Evolutionary conservation across 2,329 filamentous ascomycete species (phyloP).

Genomic region (Colletotrichum cordylinicola): DNA sequence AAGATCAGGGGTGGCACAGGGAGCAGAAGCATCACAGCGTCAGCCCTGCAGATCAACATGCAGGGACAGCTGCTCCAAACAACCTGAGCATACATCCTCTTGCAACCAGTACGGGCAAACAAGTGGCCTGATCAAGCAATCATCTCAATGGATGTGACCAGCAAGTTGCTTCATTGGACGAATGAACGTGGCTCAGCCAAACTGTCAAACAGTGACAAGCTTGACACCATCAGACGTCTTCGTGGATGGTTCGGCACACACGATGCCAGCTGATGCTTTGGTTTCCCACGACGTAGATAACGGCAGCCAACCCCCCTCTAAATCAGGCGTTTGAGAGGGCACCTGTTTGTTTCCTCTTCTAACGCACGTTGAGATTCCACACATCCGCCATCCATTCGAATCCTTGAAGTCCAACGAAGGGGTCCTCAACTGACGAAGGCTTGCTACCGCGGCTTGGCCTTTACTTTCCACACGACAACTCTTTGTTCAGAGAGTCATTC

Average conservation of each 20-base stretch:
- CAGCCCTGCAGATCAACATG: background rate
- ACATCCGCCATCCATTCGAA: background rate
- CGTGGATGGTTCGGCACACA: background rate
- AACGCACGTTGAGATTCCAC: background rate
- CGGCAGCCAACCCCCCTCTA: background rate
- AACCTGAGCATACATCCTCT: background rate
- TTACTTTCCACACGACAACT: background rate
- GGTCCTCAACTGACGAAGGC: background rate
- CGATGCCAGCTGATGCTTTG: background rate
- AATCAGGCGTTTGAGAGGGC: background rate
- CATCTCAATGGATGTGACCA: background rate
- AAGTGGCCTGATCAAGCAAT: background rate
- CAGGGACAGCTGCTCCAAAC: background rate
- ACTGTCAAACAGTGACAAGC: background rate
- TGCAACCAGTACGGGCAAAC: background rate
- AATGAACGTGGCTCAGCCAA: background rate
- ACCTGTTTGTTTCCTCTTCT: background rate
- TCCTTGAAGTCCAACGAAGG: background rate
- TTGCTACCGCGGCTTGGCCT: background rate
- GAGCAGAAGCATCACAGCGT: background rate
- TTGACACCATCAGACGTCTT: background rate
- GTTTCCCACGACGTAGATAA: background rate
- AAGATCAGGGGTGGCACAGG: background rate
- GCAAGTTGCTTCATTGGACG: background rate
- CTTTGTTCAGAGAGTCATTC: conserved; percentile 16